phyloP scores from a whole-genome alignment of 2,329 filamentous ascomycete genomes.

The Venturia pyrina region DNA sequence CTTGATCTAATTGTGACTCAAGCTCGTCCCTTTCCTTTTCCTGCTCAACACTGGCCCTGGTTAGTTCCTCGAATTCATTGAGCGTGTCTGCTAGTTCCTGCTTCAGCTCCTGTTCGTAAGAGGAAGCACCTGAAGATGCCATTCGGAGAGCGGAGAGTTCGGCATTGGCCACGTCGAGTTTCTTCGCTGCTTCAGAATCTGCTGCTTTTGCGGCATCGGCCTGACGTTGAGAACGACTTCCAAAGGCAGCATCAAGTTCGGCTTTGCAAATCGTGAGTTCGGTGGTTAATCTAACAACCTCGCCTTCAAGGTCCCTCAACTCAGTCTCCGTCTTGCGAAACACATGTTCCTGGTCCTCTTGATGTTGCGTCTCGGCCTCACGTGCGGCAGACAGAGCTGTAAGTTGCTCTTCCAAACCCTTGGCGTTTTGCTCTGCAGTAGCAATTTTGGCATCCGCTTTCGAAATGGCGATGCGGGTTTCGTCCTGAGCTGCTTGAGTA shows the following conservation, averaged over 20 bases:
- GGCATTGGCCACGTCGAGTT: constrained; percentile 46
- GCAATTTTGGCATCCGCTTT: constrained; percentile 27
- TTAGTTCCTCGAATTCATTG: constrained; percentile 60
- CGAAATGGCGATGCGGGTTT: constrained; percentile 24
- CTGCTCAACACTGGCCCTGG: constrained; percentile 58
- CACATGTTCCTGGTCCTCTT: constrained; percentile 1
- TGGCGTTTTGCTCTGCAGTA: constrained; percentile 18
- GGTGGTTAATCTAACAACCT: constrained; percentile 56
- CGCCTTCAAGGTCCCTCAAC: constrained; percentile 42
- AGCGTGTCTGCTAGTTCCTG: constrained; percentile 58
- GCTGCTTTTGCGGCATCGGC: constrained; percentile 51
- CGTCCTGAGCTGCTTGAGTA: constrained; percentile 27
- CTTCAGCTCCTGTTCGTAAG: constrained; percentile 42
- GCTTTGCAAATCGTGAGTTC: constrained; percentile 85
- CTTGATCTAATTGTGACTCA: constrained; percentile 51
- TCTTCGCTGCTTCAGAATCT: constrained; percentile 38
- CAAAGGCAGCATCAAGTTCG: constrained; percentile 91
- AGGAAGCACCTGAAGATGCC: constrained; percentile 25
- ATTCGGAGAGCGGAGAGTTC: constrained; percentile 33
- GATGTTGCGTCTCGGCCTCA: background rate
- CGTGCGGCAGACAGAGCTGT: constrained; percentile 14
- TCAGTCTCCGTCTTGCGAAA: constrained; percentile 16
- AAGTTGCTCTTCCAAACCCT: constrained; percentile 11
- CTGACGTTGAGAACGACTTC: constrained; percentile 57
- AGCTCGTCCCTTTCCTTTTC: constrained; percentile 60